A percentile compares a stretch with the other conserved stretches of the same genome.
phyloP scores from a whole-genome alignment of 1,284 basidiomycete species.

The Cutaneotrichosporon cyanovorans region DNA sequence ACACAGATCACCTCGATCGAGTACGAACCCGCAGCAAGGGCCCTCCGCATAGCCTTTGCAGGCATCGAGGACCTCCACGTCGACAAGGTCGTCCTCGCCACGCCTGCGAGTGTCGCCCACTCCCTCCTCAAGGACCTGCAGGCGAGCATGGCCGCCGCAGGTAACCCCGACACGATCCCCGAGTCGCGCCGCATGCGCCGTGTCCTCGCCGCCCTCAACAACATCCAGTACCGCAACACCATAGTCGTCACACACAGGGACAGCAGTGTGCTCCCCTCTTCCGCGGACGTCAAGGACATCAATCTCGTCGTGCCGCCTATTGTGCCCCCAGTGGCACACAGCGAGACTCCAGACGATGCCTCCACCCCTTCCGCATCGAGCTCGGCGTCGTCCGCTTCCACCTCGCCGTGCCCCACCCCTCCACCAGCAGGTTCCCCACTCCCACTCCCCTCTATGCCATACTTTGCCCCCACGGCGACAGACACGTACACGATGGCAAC shows the following conservation, averaged over 20 bases:
- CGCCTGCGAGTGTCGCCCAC: constrained; percentile 58
- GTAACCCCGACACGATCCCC: constrained; percentile 7
- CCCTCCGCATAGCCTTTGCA: constrained; percentile 1
- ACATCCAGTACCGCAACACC: constrained; percentile 44
- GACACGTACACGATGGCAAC: constrained; percentile 58
- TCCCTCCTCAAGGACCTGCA: constrained; percentile 32
- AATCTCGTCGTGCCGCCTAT: constrained; percentile 53
- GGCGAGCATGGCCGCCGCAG: constrained; percentile 12
- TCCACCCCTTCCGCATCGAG: not conserved
- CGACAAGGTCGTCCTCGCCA: constrained; percentile 61
- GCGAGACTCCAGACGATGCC: not conserved
- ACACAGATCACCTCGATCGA: constrained; percentile 18
- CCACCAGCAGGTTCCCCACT: too few species aligned
- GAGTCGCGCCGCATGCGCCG: constrained; percentile 18
- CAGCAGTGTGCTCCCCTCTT: constrained; percentile 52
- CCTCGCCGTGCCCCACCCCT: constrained; percentile 10
- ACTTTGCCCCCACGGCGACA: constrained; percentile 19
- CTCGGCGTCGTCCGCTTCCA: not conserved
- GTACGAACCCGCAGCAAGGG: constrained; percentile 1
- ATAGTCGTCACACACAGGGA: constrained; percentile 67
- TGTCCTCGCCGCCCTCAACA: constrained; percentile 27
- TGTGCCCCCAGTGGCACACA: not conserved
- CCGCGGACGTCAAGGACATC: constrained; percentile 55
- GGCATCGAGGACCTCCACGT: constrained; percentile 42
- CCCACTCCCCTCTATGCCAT: constrained; percentile 13